Base-by-base conservation (phyloP, 768 basidiomycete genomes). In the Serendipita sp. region DNA sequence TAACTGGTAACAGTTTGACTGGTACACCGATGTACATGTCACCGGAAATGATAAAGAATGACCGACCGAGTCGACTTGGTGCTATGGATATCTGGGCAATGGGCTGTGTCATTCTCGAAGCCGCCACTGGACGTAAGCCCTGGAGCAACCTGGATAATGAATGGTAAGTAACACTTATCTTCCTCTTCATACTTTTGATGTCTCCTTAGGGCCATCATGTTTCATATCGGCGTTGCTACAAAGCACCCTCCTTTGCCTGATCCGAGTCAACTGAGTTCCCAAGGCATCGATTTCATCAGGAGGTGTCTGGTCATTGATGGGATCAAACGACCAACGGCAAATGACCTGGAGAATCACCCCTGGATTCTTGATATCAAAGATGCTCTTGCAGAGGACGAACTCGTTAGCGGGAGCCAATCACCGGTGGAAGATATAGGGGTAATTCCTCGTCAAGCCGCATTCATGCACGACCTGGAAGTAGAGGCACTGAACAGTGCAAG, bases 1-100 rank as follows among this genome's bases (percentile, higher is more conserved):
- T 74, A 77, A 3, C 72, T 80, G 30, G 83, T 79, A 93, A 92
- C 75, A 89, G 89, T 69, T 76, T 99, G 38, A 96, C 94, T 1
- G 95, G 93, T 16, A 99, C 96, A 11, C 96, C 96, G 0, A 98
- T 98, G 95, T 98, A 99, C 74, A 97, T 99, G 92, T 96, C 94
- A 3, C 96, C 96, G 1, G 96, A 99, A 73, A 85, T 96, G 64
- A 98, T 99, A 78, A 91, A 95, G 76, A 96, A 89, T 70, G 92
- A 95, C 70, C 86, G 81, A 67, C 79, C 85, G 13, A 92, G 93
- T 32, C 80, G 88, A 62, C 85, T 90, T 68, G 96, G 96, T 16
- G 92, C 95, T 10, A 96, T 96, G 89, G 96, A 99, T 73, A 86
- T 99, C 48, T 99, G 96, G 96, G 91, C 92, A 28, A 75, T 97